These are phyloP conservation scores for Panicum virgatum DNA, from an alignment of 202 grass and related monocot species.

Conservation along the genomic window DNA sequence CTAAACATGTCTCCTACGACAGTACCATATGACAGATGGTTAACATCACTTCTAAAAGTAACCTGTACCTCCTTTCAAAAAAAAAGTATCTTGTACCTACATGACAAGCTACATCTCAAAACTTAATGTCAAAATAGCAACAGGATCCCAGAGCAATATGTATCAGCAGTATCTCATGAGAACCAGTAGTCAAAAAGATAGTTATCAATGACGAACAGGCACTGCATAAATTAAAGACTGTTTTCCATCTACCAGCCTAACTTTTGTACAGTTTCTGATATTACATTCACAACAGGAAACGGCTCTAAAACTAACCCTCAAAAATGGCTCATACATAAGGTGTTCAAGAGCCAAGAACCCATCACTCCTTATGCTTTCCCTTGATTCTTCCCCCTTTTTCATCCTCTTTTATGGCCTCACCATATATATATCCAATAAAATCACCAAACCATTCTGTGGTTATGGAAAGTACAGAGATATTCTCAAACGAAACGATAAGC, in stretches of 20 bases:
- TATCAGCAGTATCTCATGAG: neutral
- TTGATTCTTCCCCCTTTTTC: neutral
- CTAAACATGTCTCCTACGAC: neutral
- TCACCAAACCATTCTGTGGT: neutral
- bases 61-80: neutral
- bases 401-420: neutral
- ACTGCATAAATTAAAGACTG: constrained; percentile 29
- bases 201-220: neutral
- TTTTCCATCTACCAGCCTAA: constrained; percentile 53
- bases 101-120: neutral
- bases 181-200: neutral
- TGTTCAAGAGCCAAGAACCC: constrained; percentile 36
- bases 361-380: neutral
- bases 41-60: neutral
- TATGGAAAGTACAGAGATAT: constrained; percentile 26
- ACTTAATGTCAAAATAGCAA: neutral
- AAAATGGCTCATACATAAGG: constrained; percentile 47
- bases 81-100: neutral
- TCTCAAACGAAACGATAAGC: constrained; percentile 23
- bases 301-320: constrained; percentile 43
- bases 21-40: neutral
- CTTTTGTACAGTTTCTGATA: constrained; percentile 61
- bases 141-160: neutral
- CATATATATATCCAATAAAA: neutral
- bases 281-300: constrained; percentile 56